A percentile compares a stretch with the other conserved stretches of the same genome.
phyloP scores from a whole-genome alignment of 78 protist species.

The Dictyostelium capitatum region DNA sequence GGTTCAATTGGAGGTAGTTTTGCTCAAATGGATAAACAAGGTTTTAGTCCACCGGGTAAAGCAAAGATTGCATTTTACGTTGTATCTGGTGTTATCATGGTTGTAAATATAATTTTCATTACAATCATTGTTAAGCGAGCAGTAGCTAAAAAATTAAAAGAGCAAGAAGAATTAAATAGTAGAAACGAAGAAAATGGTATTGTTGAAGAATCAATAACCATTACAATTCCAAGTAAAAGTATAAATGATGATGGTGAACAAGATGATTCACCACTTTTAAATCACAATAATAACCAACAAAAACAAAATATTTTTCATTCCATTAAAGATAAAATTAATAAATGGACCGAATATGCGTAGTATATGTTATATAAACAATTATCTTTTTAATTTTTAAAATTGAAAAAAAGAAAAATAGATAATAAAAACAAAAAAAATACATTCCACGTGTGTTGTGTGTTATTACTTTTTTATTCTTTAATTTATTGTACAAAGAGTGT shows the following conservation, averaged over 20 bases:
- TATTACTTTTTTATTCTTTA: neutral
- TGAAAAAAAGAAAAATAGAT: no score
- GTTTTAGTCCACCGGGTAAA: neutral
- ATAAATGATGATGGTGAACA: neutral
- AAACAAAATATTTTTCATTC: no score
- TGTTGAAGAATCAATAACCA: neutral
- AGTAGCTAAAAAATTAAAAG: conserved; percentile 28
- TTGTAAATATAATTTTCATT: conserved; percentile 27
- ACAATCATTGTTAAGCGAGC: conserved; percentile 53
- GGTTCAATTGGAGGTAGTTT: neutral
- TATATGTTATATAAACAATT: no score
- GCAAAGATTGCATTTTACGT: conserved; percentile 27
- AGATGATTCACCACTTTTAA: neutral
- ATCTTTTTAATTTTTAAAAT: no score
- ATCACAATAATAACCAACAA: no score
- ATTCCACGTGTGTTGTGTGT: no score
- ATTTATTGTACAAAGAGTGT: neutral
- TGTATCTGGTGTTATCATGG: conserved; percentile 44
- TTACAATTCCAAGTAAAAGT: neutral
- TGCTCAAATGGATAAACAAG: neutral
- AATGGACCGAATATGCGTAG: no score
- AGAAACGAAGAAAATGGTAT: neutral
- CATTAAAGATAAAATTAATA: no score
- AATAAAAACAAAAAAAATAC: no score
- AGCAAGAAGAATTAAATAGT: neutral